Base-by-base conservation (phyloP, 352 stramenopile species). In the Phytopythium sindhum region DNA sequence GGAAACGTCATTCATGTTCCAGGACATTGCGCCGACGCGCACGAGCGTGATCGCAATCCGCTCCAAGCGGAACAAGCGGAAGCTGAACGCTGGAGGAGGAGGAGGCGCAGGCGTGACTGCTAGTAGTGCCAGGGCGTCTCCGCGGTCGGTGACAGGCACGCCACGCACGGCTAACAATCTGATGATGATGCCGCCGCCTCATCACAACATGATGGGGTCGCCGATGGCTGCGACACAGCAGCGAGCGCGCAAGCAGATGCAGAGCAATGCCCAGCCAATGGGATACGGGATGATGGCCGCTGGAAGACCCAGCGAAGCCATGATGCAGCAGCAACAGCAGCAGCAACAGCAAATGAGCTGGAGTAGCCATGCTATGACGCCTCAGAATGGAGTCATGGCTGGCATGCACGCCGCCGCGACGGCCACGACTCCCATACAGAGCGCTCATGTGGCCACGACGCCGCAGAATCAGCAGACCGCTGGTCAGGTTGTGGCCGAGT, bases 31-130 rank as follows among this genome's bases (percentile, higher is more conserved):
- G 42, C 84, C 90, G 11, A 91, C 81, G 47, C 83, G 84, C 29
- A 97, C 85, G 52, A 81, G 75, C n/a, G 66, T 94, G 23, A 97
- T 99, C 59, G 85, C 91, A 4, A 93, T 98, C 57, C 90, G 93
- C 37, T 98, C 91, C 21, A 99, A 99, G 80, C 89, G 95, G 23
- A 98, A 98, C 72, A 97, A 98, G 70, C 73, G 91, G 41, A 94
- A 90, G 54, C 72, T 93, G n/a, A 76, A 84, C 64, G 70, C 73
- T 0, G 60, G 63, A 29, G 29, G 31, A 29, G 29, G 31, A 7
- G 52, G 70, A 48, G 10, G 60, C 56, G 4, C 64, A 28, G 57
- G 60, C 8, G 58, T 53, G 23, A 51, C 31, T 28, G 62, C 63
- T 26, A 47, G 58, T 44, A 68, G 39, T 0, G 75, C 73, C 37